Evolutionary conservation across 768 basidiomycete genomes (phyloP), one percentile per base, ranked within the genome.

Genomic region (Steccherinum ochraceum): DNA sequence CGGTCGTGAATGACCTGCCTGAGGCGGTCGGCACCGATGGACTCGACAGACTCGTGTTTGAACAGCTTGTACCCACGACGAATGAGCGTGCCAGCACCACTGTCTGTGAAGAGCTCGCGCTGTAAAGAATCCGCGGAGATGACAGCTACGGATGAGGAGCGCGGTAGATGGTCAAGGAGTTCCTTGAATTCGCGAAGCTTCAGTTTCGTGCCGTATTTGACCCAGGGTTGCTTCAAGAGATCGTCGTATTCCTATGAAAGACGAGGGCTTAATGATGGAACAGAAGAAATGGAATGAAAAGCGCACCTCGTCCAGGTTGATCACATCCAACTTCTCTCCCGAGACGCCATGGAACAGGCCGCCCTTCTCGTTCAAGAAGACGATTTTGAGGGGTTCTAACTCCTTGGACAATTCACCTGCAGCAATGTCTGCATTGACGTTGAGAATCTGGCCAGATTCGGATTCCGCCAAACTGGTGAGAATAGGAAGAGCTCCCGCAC

Each of bases 161-260:
- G 93, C 13, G 96, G 96, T 56, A 98, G 91, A 72, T 94, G 87
- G 64, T 98, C 96, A 41, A 99, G 81, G 49, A 99, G 84, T 63
- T 98, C 96, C 72, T 99, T 99, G 78, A 99, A 97, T 68, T 98
- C 95, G 56, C 96, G 87, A 51, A 99, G 79, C 72, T 98, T 98
- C 68, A 99, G 89, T 70, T 99, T 99, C 56, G 95, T 98, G 54
- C 95, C 96, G 65, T 84, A 97, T 67, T 96, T 96, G 68, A 99
- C 95, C 96, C 96, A 99, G 4, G 93, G 80, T 70, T 98, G 89
- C 63, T 93, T 94, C 93, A 98, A 90, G 52, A 99, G 84, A 20
- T 80, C 79, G 58, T 95, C 90, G 69, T 95, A 98, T 73, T 99
- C 96, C 88, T 93, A 61, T 5, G 53, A 25, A 46, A 7, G 1